Conservation (phyloP, 768 basidiomycete species). For the Russula sp. region DNA sequence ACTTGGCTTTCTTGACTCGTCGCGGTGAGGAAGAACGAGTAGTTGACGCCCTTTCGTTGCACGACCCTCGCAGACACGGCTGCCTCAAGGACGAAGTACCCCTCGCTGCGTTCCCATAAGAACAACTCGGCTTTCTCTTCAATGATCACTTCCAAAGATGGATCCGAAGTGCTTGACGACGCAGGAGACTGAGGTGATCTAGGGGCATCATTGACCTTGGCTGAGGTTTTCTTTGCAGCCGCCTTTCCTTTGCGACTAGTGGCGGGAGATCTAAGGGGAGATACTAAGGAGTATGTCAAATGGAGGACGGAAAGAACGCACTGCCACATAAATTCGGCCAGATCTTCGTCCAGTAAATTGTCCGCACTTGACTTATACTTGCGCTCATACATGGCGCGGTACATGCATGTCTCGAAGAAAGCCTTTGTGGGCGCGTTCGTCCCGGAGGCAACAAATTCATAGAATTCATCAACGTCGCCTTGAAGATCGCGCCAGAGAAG, state of each 20-base stretch:
- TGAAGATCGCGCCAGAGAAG: constrained; percentile 91
- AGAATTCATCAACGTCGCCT: constrained; percentile 89
- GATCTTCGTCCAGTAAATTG: constrained; percentile 58
- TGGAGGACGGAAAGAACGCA: constrained; percentile 43
- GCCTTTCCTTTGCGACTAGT: constrained; percentile 26
- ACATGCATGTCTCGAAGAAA: constrained; percentile 92
- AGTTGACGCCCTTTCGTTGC: constrained; percentile 44
- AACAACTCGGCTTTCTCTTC: constrained; percentile 56
- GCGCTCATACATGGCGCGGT: constrained; percentile 95
- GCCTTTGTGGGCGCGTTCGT: constrained; percentile 75
- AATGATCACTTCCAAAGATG: constrained; percentile 34
- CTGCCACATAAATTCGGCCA: constrained; percentile 82
- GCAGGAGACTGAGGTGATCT: constrained; percentile 17
- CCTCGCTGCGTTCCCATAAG: constrained; percentile 53
- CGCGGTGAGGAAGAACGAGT: constrained; percentile 59
- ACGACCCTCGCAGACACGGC: constrained; percentile 48
- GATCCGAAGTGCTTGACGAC: constrained; percentile 21
- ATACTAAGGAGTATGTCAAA: constrained; percentile 1
- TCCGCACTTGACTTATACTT: constrained; percentile 77
- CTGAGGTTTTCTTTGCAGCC: constrained; percentile 32
- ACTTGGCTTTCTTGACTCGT: constrained; percentile 48
- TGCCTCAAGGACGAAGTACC: constrained; percentile 52
- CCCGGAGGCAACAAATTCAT: constrained; percentile 81
- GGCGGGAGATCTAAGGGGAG: constrained; percentile 22
- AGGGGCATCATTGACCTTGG: constrained; percentile 14